These are phyloP conservation scores for Umbilicus rupestris DNA, from an alignment of 164 flowering plant species.

Conservation along the genomic window DNA sequence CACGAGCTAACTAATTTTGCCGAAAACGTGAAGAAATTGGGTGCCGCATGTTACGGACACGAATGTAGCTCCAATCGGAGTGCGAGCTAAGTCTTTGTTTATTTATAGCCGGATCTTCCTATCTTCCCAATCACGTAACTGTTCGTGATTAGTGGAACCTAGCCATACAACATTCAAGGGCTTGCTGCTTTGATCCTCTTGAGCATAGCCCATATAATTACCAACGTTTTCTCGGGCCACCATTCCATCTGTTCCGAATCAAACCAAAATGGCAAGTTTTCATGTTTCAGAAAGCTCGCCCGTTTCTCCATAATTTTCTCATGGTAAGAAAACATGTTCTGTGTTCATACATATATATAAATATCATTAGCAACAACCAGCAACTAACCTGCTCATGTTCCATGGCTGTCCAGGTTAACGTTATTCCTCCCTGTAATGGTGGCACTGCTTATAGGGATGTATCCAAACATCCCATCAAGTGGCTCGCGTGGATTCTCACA, in stretches of 20 bases:
- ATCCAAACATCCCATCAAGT: background rate
- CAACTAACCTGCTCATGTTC: no score
- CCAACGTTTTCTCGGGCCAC: background rate
- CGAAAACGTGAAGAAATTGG: no score
- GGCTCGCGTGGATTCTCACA: background rate
- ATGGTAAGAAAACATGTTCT: background rate
- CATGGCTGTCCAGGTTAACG: background rate
- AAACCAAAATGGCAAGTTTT: background rate
- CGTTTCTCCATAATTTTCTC: background rate
- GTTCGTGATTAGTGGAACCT: background rate
- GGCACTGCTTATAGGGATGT: background rate
- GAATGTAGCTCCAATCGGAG: no score
- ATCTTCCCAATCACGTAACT: no score
- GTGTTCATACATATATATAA: background rate
- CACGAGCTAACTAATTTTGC: no score
- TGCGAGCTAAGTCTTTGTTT: no score
- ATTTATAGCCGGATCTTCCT: no score
- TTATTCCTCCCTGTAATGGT: background rate
- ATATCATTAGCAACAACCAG: no score
- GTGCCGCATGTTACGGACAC: no score
- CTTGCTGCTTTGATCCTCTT: background rate
- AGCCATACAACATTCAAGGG: constrained; percentile 1
- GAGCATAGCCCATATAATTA: background rate
- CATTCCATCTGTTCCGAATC: background rate
- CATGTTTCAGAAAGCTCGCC: background rate